Evolutionary conservation across 345 rosid genomes (phyloP), one percentile per base, ranked within the genome.

Genomic region (Gossypioides kirkii): DNA sequence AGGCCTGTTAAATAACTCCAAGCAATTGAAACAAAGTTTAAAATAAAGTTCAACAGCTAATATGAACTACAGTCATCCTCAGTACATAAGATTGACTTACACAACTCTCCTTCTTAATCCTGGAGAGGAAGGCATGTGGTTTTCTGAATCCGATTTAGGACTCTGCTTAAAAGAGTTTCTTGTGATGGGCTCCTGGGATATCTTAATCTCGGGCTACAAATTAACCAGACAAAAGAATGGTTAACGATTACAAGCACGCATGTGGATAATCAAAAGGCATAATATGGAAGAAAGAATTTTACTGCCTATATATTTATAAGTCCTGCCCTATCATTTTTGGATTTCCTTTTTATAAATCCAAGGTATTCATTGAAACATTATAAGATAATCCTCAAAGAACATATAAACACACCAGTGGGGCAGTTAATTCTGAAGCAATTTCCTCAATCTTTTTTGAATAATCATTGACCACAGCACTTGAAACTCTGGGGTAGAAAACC

Each of bases 91-190:
- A 69, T 73, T 36, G n/a, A 78, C 91, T 84, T 75, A 91, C 98
- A 86, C 86, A 14, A 79, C 71, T 87, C 97, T 86, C 86, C 94
- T 88, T 86, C 97, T 84, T 83, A 94, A 76, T 73, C 88, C 90
- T 10, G 89, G 91, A 58, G 87, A 85, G 56, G 89, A 80, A 20
- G 94, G 85, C 36, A 69, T 67, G 1, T 74, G 82, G 50, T 65
- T 74, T 73, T 86, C 90, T 52, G 61, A 81, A 69, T 86, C 90
- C 46, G 73, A 6, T 36, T 56, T 82, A 72, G 87, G 76, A 77
- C 80, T 84, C 66, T 59, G 86, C 10, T 77, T 86, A 11, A 78
- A 65, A 61, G 85, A 80, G 78, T 72, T 80, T 64, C 76, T 74
- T 8, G 42, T 61, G 78, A 71, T 32, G 20, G 88, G 43, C 69